Percentiles rank a stretch among this genome's conserved stretches.
Evolutionary conservation across 441 rosid genomes (phyloP).

Genomic region (Aleurites moluccanus): DNA sequence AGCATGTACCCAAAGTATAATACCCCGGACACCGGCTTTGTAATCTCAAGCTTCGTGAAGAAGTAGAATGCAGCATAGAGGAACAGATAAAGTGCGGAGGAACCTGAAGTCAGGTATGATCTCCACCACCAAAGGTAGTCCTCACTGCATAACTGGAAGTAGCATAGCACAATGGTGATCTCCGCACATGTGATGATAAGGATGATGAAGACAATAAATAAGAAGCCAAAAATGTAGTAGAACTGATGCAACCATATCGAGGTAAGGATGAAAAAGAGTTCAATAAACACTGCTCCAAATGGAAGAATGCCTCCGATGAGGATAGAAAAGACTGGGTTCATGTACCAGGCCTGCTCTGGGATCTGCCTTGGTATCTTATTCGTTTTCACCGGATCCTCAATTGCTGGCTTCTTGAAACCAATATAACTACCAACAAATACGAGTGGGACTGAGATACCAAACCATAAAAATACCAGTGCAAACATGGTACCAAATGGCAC

Average conservation of each 20-base stretch:
- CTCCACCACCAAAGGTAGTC: constrained; percentile 99
- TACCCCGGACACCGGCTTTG: constrained; percentile 75
- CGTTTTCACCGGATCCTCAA: constrained; percentile 80
- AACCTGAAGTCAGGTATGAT: constrained; percentile 86
- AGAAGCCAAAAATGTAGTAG: constrained; percentile 94
- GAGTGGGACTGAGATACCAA: constrained; percentile 93
- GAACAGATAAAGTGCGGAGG: constrained; percentile 83
- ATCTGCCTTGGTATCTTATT: constrained; percentile 88
- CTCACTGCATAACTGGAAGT: constrained; percentile 93
- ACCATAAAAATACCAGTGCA: constrained; percentile 79
- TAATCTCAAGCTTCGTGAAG: constrained; percentile 90
- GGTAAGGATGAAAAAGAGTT: constrained; percentile 86
- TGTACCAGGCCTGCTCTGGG: constrained; percentile 86
- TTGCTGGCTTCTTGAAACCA: constrained; percentile 70
- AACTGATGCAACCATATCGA: constrained; percentile 93
- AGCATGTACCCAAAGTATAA: constrained; percentile 93
- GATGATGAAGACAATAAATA: constrained; percentile 79
- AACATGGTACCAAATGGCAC: constrained; percentile 96
- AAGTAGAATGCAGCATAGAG: constrained; percentile 86
- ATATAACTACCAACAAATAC: constrained; percentile 75
- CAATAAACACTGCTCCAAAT: constrained; percentile 88
- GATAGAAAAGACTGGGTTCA: constrained; percentile 79
- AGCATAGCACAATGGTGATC: constrained; percentile 88
- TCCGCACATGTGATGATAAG: constrained; percentile 84
- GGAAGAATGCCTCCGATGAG: constrained; percentile 91